Conservation (phyloP, 371 early-diverging fungal genomes). For the Chytridiales sp. region DNA sequence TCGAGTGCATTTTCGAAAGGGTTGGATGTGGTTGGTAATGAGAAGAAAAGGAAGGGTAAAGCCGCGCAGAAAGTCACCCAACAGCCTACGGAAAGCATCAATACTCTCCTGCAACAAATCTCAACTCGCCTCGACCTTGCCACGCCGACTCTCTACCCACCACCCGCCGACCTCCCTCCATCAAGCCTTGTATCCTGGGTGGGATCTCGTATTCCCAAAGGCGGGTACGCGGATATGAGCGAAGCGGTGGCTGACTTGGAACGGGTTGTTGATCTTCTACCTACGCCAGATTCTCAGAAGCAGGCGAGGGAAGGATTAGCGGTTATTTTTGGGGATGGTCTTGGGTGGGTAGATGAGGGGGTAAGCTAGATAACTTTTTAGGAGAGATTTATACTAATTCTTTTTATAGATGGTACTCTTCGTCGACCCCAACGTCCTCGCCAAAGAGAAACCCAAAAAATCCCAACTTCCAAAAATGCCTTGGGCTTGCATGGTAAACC, state of each 20-base stretch:
- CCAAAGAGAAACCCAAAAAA: constrained; percentile 5
- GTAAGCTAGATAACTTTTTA: background rate
- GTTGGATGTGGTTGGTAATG: too few species aligned
- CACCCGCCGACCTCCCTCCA: background rate
- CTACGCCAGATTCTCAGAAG: background rate
- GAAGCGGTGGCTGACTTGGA: constrained; percentile 11
- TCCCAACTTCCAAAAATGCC: too few species aligned
- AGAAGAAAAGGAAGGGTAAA: background rate
- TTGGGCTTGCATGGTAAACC: constrained; percentile 13
- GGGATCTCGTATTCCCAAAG: background rate
- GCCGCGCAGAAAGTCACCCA: background rate
- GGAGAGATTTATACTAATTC: background rate
- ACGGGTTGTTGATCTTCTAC: background rate
- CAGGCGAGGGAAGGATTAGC: background rate
- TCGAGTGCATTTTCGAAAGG: too few species aligned
- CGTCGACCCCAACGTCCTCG: constrained; percentile 11
- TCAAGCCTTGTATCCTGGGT: too few species aligned
- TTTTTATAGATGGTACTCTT: background rate
- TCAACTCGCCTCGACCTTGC: background rate
- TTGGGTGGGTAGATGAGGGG: constrained; percentile 15
- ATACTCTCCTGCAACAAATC: background rate
- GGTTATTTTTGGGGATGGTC: constrained; percentile 2
- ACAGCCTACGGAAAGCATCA: background rate
- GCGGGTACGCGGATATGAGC: constrained; percentile 1
- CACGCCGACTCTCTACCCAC: background rate